Base-by-base conservation (phyloP, 208 protist species). In the Trypanosoma vivax region DNA sequence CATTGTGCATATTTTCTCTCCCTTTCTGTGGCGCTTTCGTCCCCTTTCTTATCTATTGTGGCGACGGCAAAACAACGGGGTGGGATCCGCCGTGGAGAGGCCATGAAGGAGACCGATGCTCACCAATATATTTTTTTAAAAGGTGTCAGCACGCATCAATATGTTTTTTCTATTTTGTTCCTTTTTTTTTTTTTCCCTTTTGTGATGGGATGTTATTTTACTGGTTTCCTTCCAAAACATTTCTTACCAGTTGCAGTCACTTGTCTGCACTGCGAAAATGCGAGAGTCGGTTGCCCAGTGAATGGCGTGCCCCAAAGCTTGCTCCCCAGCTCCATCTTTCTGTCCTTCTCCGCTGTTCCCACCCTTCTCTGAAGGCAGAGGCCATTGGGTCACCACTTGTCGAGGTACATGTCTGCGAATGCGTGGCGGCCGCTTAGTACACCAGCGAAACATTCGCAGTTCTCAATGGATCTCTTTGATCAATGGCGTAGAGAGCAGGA, bases 401-500 rank as follows among this genome's bases (percentile, higher is more conserved):
- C n/a, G n/a, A n/a, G 24, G 24, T 6, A 16, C 21, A 66, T 60
- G 60, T 59, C 60, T 28, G 23, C 42, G 24, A 60, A 59, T 33
- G 51, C 37, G 46, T 66, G 60, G 51, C 60, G 60, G 3, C 60
- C 50, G 5, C 27, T 66, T 42, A 54, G 19, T 30, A 60, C 51
- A 18, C 50, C 47, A 18, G 19, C 53, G 33, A 78, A 78, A 55
- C 54, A 83, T 34, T 86, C 78, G 1, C 79, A 91, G 60, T 68
- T 85, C 42, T 69, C 70, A 14, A 65, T 78, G 18, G 70, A 84
- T 43, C 56, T 75, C 42, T 91, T 88, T 53, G 70, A 87, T 57
- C 50, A 83, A 54, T 91, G 83, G 83, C 66, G 77, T 43, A 27
- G 34, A 25, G 70, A 83, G 47, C 79, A 88, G 37, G 65, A 78